Percentiles rank a stretch among this genome's conserved stretches.
Conservation (phyloP, 257 asterid genomes). For the Solanum megistacrolobum region DNA sequence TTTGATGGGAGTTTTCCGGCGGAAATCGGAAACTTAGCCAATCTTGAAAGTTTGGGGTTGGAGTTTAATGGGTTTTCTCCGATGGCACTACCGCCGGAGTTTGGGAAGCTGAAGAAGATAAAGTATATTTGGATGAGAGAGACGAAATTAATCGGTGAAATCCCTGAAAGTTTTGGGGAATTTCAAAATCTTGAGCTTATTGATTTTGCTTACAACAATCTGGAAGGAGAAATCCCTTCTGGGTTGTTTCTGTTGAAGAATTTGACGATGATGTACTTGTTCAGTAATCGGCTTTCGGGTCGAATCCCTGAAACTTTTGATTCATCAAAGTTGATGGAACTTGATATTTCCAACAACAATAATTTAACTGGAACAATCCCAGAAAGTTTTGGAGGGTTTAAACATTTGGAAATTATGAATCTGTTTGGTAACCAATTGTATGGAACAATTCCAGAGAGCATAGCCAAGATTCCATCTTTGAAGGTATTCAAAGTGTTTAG, state of each 20-base stretch:
- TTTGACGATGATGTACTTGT: conserved; percentile 29
- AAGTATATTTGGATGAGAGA: conserved; percentile 34
- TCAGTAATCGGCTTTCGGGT: conserved; percentile 52
- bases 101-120: conserved; percentile 41
- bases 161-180: conserved; percentile 27
- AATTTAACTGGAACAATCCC: conserved; percentile 69
- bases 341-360: conserved; percentile 51
- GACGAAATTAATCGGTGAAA: conserved; percentile 33
- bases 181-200: conserved; percentile 21
- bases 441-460: conserved; percentile 53
- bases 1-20: conserved; percentile 57
- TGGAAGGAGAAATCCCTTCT: conserved; percentile 26
- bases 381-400: conserved; percentile 49
- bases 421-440: conserved; percentile 31
- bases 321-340: conserved; percentile 29
- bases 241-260: conserved; percentile 51
- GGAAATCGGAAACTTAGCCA: conserved; percentile 51
- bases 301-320: conserved; percentile 39
- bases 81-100: conserved; percentile 41
- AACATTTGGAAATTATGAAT: conserved; percentile 34
- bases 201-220: conserved; percentile 23
- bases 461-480: conserved; percentile 44
- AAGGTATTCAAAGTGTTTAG: conserved; percentile 32
- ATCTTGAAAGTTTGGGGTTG: conserved; percentile 44
- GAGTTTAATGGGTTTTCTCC: conserved; percentile 53